phyloP scores from a whole-genome alignment of 1,139 yeast genomes.

The Candida labiduridarum region DNA sequence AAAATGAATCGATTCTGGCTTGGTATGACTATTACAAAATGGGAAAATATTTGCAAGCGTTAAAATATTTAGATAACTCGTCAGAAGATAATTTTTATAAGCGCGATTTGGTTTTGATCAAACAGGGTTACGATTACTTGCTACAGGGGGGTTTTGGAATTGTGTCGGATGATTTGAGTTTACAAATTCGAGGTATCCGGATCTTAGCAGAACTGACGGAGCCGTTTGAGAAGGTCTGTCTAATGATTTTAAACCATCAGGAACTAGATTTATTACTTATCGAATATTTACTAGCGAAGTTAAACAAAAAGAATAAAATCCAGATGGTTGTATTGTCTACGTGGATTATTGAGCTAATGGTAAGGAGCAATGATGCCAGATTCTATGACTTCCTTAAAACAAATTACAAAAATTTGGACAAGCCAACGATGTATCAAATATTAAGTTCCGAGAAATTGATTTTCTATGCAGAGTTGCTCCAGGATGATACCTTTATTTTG shows the following conservation, averaged over 20 bases:
- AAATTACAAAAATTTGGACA: constrained; percentile 56
- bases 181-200: constrained; percentile 58
- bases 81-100: constrained; percentile 32
- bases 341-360: constrained; percentile 75
- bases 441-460: constrained; percentile 69
- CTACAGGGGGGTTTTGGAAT: constrained; percentile 47
- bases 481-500: constrained; percentile 71
- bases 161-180: constrained; percentile 23
- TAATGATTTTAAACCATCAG: constrained; percentile 55
- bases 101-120: constrained; percentile 57
- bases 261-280: constrained; percentile 43
- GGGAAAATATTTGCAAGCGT: constrained; percentile 70
- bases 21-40: constrained; percentile 73
- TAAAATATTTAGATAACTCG: constrained; percentile 43
- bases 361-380: constrained; percentile 20
- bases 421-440: constrained; percentile 70
- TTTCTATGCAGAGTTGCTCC: constrained; percentile 65
- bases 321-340: constrained; percentile 68
- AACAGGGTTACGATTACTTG: constrained; percentile 64
- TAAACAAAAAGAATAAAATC: constrained; percentile 44
- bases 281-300: constrained; percentile 57
- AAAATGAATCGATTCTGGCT: constrained; percentile 69
- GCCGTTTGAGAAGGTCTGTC: constrained; percentile 72
- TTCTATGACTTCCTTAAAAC: constrained; percentile 56
- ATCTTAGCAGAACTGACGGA: constrained; percentile 64